phyloP scores from a whole-genome alignment of 2,329 filamentous ascomycete genomes.

The Graphiopsis chlorocephala region DNA sequence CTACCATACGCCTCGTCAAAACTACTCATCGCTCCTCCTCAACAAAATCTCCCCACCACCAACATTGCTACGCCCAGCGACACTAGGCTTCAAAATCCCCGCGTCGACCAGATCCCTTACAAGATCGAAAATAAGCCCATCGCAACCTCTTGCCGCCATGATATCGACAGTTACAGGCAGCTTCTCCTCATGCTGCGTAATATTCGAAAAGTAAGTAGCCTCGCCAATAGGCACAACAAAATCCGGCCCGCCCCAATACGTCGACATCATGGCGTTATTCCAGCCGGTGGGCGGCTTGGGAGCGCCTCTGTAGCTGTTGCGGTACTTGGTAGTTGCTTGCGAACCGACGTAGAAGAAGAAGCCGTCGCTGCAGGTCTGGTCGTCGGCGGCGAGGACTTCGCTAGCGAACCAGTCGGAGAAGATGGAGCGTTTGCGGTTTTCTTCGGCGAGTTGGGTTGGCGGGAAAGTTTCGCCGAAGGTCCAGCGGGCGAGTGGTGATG shows the following conservation, averaged over 20 bases:
- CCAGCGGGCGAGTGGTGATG: slow-evolving; percentile 49
- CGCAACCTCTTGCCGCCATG: slow-evolving; percentile 59
- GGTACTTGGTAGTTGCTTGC: slow-evolving; percentile 41
- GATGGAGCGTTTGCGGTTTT: slow-evolving; percentile 49
- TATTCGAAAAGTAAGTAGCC: slow-evolving; percentile 45
- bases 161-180: slow-evolving; percentile 59
- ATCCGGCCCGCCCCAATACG: slow-evolving; percentile 48
- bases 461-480: slow-evolving; percentile 44
- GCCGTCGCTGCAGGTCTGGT: slow-evolving; percentile 48
- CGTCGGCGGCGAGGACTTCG: slow-evolving; percentile 43
- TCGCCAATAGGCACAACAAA: slow-evolving; percentile 47
- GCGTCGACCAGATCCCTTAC: slow-evolving; percentile 51
- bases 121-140: slow-evolving; percentile 56
- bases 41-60: slow-evolving; percentile 42
- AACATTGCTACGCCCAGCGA: slow-evolving; percentile 43
- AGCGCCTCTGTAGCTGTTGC: slow-evolving; percentile 43
- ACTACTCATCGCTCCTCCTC: slow-evolving; percentile 18
- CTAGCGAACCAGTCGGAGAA: slow-evolving; percentile 50
- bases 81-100: slow-evolving; percentile 48
- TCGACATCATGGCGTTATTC: slow-evolving; percentile 46
- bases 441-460: slow-evolving; percentile 40
- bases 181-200: slow-evolving; percentile 50
- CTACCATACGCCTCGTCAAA: background rate
- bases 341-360: slow-evolving; percentile 50
- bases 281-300: slow-evolving; percentile 54